Evolutionary conservation across 2,329 filamentous ascomycete genomes (phyloP).

Genomic region (Trichoderma endophyticum): DNA sequence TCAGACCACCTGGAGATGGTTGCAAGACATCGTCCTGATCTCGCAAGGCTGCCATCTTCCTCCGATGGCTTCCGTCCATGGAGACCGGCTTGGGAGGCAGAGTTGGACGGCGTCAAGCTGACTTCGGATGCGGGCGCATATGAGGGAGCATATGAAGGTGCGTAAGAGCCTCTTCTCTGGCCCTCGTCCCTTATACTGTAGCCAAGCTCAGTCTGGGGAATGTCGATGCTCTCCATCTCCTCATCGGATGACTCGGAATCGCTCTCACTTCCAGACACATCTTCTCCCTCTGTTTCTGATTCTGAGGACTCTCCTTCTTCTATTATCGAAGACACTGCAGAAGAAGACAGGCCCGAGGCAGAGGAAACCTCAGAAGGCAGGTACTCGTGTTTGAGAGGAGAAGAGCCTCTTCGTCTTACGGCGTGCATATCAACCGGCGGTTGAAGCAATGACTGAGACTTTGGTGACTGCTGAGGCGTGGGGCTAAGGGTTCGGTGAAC

Average conservation of each 20-base stretch:
- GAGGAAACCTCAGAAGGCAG: constrained; percentile 73
- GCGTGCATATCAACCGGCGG: constrained; percentile 40
- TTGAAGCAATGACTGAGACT: constrained; percentile 24
- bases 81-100: constrained; percentile 67
- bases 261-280: not conserved
- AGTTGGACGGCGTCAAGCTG: constrained; percentile 75
- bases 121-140: constrained; percentile 49
- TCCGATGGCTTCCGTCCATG: constrained; percentile 47
- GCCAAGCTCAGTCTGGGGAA: constrained; percentile 56
- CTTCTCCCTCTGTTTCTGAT: constrained; percentile 5
- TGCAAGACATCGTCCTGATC: constrained; percentile 43
- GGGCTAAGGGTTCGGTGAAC: constrained; percentile 46
- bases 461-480: constrained; percentile 34
- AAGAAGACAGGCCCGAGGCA: constrained; percentile 28
- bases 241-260: constrained; percentile 45
- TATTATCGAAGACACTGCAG: constrained; percentile 5
- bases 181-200: constrained; percentile 50
- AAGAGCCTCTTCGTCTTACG: constrained; percentile 73
- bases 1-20: constrained; percentile 62
- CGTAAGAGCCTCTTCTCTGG: constrained; percentile 8
- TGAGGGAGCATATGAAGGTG: constrained; percentile 34
- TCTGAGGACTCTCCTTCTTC: constrained; percentile 9
- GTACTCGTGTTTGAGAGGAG: constrained; percentile 95
- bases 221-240: constrained; percentile 58
- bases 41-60: constrained; percentile 40